phyloP scores from a whole-genome alignment of 2,329 filamentous ascomycete species.

The Penicillium sp. region DNA sequence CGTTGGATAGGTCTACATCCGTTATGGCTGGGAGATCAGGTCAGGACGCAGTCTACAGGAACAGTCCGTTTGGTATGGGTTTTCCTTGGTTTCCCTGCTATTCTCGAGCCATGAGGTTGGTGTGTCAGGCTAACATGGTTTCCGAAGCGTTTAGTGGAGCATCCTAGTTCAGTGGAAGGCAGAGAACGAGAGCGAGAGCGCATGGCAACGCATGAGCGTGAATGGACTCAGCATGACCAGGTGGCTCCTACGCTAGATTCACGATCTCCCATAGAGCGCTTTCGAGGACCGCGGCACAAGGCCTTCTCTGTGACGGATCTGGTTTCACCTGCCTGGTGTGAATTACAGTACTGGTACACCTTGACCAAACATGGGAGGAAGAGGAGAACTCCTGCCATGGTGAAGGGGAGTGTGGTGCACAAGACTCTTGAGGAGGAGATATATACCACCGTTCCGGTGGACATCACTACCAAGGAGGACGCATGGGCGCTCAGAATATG shows the following conservation, averaged over 20 bases:
- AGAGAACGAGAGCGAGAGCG: constrained; percentile 31
- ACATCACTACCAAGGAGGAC: constrained; percentile 71
- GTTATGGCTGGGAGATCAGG: constrained; percentile 25
- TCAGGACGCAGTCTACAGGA: constrained; percentile 23
- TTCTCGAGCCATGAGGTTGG: constrained; percentile 28
- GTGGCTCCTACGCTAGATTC: constrained; percentile 36
- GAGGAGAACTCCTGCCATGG: constrained; percentile 75
- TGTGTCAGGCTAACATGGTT: constrained; percentile 53
- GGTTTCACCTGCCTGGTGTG: constrained; percentile 88
- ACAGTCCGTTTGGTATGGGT: constrained; percentile 31
- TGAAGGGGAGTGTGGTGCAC: constrained; percentile 71
- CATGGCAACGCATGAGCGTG: constrained; percentile 23
- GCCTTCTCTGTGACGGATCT: constrained; percentile 83
- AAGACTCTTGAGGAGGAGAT: constrained; percentile 79
- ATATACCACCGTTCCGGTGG: constrained; percentile 68
- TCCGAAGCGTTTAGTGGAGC: constrained; percentile 58
- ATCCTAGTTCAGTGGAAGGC: constrained; percentile 37
- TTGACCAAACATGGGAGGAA: constrained; percentile 72
- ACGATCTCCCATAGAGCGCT: constrained; percentile 66
- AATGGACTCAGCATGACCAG: constrained; percentile 22
- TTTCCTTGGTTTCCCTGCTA: constrained; percentile 11
- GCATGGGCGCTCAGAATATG: constrained; percentile 75
- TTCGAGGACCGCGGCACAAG: constrained; percentile 70
- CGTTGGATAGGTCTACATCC: constrained; percentile 16
- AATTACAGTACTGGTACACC: constrained; percentile 87